Evolutionary conservation across 768 basidiomycete species (phyloP).

Genomic region (Russula compacta): DNA sequence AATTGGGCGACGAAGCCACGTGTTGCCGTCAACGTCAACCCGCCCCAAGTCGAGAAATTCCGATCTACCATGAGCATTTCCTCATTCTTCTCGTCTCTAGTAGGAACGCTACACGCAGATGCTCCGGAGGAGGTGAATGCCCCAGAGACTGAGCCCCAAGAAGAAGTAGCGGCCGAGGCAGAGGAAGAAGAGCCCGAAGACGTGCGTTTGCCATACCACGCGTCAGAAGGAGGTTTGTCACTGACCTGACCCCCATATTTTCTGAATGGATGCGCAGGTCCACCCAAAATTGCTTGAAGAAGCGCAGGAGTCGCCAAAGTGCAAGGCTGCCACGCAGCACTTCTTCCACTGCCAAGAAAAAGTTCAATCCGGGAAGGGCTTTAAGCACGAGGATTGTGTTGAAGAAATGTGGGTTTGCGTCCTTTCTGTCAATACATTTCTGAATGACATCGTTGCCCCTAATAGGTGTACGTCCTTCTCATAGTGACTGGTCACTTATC

Average conservation of each 20-base stretch:
- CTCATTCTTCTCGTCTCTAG: slow-evolving; percentile 37
- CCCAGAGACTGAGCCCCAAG: slow-evolving; percentile 31
- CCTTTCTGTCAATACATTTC: neutral
- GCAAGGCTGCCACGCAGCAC: slow-evolving; percentile 63
- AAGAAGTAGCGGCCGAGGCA: slow-evolving; percentile 36
- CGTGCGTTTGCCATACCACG: slow-evolving; percentile 37
- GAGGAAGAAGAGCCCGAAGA: slow-evolving; percentile 68
- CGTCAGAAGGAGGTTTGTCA: neutral
- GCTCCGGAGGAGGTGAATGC: slow-evolving; percentile 28
- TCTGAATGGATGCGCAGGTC: slow-evolving; percentile 32
- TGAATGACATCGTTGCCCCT: neutral
- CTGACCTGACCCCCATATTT: neutral
- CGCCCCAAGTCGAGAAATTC: no score
- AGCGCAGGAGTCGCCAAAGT: slow-evolving; percentile 57
- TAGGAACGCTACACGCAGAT: slow-evolving; percentile 35
- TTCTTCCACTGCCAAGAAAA: slow-evolving; percentile 90
- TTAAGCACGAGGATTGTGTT: slow-evolving; percentile 86
- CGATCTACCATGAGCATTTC: slow-evolving; percentile 31
- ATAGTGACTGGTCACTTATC: neutral
- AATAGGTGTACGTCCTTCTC: slow-evolving; percentile 22
- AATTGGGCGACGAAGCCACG: no score
- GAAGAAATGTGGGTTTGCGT: slow-evolving; percentile 68
- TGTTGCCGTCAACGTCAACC: no score
- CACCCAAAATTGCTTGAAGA: slow-evolving; percentile 69
- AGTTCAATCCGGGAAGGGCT: slow-evolving; percentile 72